Conservation (phyloP, 441 rosid genomes). For the Jatropha multifida region DNA sequence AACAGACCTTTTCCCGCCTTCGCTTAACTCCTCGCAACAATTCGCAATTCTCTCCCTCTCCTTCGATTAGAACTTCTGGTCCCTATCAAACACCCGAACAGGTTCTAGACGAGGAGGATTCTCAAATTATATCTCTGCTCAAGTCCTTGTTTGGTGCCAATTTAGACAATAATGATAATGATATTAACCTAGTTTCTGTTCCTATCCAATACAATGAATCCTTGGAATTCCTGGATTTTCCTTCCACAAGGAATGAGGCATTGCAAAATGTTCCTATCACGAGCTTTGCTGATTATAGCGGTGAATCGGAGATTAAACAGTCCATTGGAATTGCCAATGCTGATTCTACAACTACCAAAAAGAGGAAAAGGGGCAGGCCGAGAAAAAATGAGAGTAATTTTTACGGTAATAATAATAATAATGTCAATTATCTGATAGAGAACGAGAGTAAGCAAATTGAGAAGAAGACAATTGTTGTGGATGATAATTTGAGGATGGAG, state of each 20-base stretch:
- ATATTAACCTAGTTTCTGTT: constrained; percentile 41
- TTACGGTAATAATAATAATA: neutral
- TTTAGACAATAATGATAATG: constrained; percentile 18
- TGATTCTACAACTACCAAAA: constrained; percentile 14
- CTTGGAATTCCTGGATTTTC: constrained; percentile 10
- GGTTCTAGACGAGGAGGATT: constrained; percentile 45
- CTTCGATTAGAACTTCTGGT: constrained; percentile 8
- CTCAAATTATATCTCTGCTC: constrained; percentile 46
- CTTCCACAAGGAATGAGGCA: neutral
- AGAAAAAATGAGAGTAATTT: constrained; percentile 32
- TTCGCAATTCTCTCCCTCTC: constrained; percentile 27
- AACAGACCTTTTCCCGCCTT: constrained; percentile 87
- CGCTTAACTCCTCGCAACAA: constrained; percentile 60
- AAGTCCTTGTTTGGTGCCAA: constrained; percentile 59
- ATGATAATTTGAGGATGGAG: constrained; percentile 15
- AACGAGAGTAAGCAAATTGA: constrained; percentile 11
- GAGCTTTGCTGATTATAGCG: constrained; percentile 27
- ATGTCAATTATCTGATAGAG: neutral
- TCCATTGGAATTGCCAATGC: neutral
- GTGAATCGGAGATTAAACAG: constrained; percentile 5
- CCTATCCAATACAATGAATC: constrained; percentile 34
- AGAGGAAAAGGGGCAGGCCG: constrained; percentile 71
- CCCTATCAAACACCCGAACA: constrained; percentile 22
- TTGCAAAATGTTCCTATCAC: constrained; percentile 26
- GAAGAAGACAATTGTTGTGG: constrained; percentile 8